A percentile compares a stretch with the other conserved stretches of the same genome.
Evolutionary conservation across 176 grass and related monocot genomes (phyloP).

Genomic region (Oryza glaberrima): DNA sequence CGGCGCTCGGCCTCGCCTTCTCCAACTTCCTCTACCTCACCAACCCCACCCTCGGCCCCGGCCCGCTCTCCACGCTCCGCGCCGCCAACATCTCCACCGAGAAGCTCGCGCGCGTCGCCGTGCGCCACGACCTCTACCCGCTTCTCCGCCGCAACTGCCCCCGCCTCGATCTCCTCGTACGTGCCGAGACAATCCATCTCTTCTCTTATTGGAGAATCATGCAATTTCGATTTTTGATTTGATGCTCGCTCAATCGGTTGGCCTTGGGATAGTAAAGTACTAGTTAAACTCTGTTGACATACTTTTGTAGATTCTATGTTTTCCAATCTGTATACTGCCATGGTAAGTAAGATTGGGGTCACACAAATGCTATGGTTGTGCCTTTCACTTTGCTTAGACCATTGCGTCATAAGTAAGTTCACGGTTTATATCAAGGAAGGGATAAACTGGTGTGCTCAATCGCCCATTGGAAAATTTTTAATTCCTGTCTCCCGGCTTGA

Average conservation of each 20-base stretch:
- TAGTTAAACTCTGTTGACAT: neutral
- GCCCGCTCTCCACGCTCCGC: conserved; percentile 61
- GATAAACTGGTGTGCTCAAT: neutral
- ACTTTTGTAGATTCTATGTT: neutral
- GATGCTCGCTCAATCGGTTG: neutral
- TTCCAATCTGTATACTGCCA: neutral
- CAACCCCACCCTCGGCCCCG: conserved; percentile 53
- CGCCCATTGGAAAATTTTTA: neutral
- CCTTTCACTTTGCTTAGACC: neutral
- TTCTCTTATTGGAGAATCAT: neutral
- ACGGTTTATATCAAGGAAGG: neutral
- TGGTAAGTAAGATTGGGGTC: neutral
- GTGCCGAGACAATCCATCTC: neutral
- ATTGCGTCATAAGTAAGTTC: neutral
- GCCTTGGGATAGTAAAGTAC: neutral
- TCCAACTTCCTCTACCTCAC: conserved; percentile 57
- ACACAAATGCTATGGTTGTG: neutral
- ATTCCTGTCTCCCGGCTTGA: neutral
- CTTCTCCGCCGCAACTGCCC: conserved; percentile 64
- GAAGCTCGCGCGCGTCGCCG: conserved; percentile 72
- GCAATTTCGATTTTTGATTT: too few relatives aligned
- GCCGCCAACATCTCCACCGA: conserved; percentile 79
- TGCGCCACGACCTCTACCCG: conserved; percentile 61
- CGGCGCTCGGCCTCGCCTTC: conserved; percentile 63
- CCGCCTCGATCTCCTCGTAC: conserved; percentile 60